phyloP scores from a whole-genome alignment of 768 basidiomycete genomes.

The Lactarius trivialis region DNA sequence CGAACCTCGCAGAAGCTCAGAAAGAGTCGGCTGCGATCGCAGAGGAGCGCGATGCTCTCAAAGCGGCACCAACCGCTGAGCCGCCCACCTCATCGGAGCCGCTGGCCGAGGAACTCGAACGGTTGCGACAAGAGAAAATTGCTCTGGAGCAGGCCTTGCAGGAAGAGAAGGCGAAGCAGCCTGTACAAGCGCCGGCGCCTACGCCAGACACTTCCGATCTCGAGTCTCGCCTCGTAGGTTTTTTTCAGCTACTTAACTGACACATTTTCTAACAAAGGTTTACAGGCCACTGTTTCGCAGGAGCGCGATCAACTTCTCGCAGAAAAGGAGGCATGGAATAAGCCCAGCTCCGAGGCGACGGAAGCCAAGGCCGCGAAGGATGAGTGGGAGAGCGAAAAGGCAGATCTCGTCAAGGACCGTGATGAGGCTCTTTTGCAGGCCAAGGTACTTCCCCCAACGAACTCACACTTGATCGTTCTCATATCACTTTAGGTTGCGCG shows the following conservation, averaged over 20 bases:
- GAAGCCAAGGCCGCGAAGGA: slow-evolving; percentile 28
- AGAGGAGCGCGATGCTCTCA: slow-evolving; percentile 30
- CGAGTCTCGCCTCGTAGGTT: slow-evolving; percentile 32
- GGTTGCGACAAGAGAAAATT: slow-evolving; percentile 32
- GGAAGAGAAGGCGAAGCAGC: slow-evolving; percentile 31
- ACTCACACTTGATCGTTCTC: neutral
- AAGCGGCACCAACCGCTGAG: slow-evolving; percentile 29
- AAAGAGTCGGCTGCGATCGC: slow-evolving; percentile 24
- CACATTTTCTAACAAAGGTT: neutral
- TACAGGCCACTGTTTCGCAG: slow-evolving; percentile 44
- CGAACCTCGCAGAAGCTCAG: slow-evolving; percentile 23
- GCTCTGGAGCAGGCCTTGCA: slow-evolving; percentile 36
- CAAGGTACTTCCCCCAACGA: slow-evolving; percentile 39
- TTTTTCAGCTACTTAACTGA: neutral
- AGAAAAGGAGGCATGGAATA: slow-evolving; percentile 47
- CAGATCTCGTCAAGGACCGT: slow-evolving; percentile 47
- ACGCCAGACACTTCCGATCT: slow-evolving; percentile 23
- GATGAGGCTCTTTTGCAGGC: slow-evolving; percentile 53
- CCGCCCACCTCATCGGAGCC: slow-evolving; percentile 3
- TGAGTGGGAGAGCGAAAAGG: slow-evolving; percentile 56
- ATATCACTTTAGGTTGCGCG: slow-evolving; percentile 19
- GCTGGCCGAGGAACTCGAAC: slow-evolving; percentile 26
- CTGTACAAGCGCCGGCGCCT: slow-evolving; percentile 8
- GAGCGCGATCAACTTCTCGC: slow-evolving; percentile 58
- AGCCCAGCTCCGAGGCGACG: slow-evolving; percentile 22